Percentiles rank a stretch among this genome's conserved stretches.
Evolutionary conservation across 495 filamentous ascomycete genomes (phyloP).

Genomic region (Hyaloscypha bicolor): DNA sequence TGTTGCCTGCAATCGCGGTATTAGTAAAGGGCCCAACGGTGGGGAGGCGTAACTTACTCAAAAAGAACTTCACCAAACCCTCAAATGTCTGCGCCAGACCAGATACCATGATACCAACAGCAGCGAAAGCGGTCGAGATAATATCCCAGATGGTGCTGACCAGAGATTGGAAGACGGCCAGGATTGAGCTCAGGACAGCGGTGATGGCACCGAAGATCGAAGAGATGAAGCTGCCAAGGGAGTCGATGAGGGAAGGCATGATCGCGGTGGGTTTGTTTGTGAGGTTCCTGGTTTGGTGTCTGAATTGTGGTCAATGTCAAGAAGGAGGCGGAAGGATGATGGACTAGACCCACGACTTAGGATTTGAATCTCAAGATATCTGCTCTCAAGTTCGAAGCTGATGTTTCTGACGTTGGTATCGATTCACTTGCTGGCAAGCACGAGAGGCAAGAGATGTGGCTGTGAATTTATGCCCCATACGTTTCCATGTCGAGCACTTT

Average conservation of each 20-base stretch:
- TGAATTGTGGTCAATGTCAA: background rate
- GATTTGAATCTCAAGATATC: background rate
- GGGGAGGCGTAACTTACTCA: slow-evolving; percentile 36
- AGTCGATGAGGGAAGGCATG: slow-evolving; percentile 41
- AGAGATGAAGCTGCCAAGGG: slow-evolving; percentile 39
- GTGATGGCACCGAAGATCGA: slow-evolving; percentile 36
- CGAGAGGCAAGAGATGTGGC: slow-evolving; percentile 4
- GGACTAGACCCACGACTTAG: background rate
- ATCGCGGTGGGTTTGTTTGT: slow-evolving; percentile 1
- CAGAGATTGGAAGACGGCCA: slow-evolving; percentile 38
- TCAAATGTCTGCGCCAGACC: slow-evolving; percentile 38
- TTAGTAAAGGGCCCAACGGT: background rate
- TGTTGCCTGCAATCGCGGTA: slow-evolving; percentile 40
- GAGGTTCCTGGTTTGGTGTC: background rate
- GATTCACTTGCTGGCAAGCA: background rate
- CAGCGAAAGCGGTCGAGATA: slow-evolving; percentile 34
- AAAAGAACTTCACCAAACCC: slow-evolving; percentile 43
- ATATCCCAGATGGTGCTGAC: slow-evolving; percentile 39
- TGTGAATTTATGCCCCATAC: background rate
- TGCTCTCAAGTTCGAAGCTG: background rate
- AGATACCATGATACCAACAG: slow-evolving; percentile 29
- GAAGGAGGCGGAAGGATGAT: background rate
- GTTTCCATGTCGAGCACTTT: slow-evolving; percentile 12
- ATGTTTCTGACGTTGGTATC: background rate
- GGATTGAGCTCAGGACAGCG: slow-evolving; percentile 28